Evolutionary conservation across 805 yeast species (phyloP).

Genomic region (Suhomyces canberraensis): DNA sequence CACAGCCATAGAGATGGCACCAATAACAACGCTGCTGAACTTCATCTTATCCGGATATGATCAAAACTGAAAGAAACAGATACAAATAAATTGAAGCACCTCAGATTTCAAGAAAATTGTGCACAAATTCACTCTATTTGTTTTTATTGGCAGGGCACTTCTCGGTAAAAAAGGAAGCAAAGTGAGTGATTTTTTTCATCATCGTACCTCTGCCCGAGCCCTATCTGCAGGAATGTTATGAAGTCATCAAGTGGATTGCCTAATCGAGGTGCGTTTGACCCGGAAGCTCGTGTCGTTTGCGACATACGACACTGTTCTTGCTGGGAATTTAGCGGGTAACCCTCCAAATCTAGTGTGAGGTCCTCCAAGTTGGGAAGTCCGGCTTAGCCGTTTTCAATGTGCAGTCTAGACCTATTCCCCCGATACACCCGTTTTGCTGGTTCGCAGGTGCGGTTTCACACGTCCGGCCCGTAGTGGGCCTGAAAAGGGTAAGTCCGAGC

Average conservation of each 20-base stretch:
- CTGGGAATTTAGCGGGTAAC: too few species aligned
- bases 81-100: not conserved
- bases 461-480: too few species aligned
- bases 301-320: not conserved
- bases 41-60: conserved; percentile 29
- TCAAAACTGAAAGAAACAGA: not conserved
- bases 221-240: not conserved
- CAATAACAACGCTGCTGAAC: conserved; percentile 39
- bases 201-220: not conserved
- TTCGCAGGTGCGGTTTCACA: too few species aligned
- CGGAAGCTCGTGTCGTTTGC: not conserved
- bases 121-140: conserved; percentile 3
- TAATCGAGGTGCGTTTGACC: too few species aligned
- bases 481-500: too few species aligned
- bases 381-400: too few species aligned
- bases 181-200: not conserved
- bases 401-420: too few species aligned
- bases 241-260: not conserved
- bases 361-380: too few species aligned
- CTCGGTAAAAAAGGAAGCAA: not conserved
- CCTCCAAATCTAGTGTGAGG: too few species aligned
- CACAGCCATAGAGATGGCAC: conserved; percentile 36
- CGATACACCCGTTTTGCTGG: too few species aligned
- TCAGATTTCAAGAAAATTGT: not conserved
- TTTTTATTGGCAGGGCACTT: conserved; percentile 5